Conservation (phyloP, 495 filamentous ascomycete genomes). For the Oidiodendron maius region DNA sequence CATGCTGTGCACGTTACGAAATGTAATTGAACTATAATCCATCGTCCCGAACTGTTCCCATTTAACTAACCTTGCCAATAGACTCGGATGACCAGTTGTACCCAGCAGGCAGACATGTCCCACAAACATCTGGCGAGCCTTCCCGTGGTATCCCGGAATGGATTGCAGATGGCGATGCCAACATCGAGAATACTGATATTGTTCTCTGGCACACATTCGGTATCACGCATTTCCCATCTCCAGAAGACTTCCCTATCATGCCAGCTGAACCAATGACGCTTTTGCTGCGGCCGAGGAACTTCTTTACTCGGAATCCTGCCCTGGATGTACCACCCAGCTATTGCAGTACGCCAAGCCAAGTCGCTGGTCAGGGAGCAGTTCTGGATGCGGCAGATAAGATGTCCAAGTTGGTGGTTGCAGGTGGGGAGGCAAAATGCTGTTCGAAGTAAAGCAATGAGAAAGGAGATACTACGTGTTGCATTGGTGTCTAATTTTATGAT, state of each 20-base stretch:
- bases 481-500: not conserved
- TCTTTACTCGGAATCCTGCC: conserved; percentile 80
- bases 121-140: conserved; percentile 84
- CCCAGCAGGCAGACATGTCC: conserved; percentile 89
- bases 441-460: conserved; percentile 11
- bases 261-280: conserved; percentile 85
- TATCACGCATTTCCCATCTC: conserved; percentile 83
- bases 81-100: conserved; percentile 83
- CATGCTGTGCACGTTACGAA: conserved; percentile 91
- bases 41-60: no score
- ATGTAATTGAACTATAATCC: no score
- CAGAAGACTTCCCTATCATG: conserved; percentile 96
- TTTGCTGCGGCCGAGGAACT: conserved; percentile 77
- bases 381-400: conserved; percentile 39
- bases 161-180: conserved; percentile 68
- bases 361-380: conserved; percentile 43
- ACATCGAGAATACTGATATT: conserved; percentile 78
- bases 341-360: conserved; percentile 65
- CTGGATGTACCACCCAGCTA: conserved; percentile 84
- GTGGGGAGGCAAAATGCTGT: conserved; percentile 26
- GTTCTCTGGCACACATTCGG: conserved; percentile 98
- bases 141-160: conserved; percentile 74
- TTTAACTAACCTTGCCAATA: no score
- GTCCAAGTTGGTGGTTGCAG: conserved; percentile 37
- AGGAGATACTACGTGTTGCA: not conserved